Base-by-base conservation (phyloP, 192 early-diverging fungal species). In the Cladochytrium replicatum region DNA sequence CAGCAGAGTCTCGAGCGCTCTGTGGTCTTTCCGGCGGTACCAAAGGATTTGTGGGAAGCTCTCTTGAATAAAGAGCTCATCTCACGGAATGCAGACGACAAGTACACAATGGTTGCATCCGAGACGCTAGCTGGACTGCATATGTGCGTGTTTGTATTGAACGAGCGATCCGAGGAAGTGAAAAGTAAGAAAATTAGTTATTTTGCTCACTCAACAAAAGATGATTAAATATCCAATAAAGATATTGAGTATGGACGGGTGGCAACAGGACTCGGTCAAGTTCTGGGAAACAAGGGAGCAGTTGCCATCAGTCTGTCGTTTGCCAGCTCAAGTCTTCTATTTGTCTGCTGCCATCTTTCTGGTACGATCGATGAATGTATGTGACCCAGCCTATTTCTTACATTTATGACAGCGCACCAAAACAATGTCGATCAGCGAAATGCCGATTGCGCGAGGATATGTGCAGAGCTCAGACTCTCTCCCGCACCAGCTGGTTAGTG, bases 201-300 rank as follows among this genome's bases (percentile, higher is more conserved):
- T 41, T 17, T 50, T 26, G 34, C 5, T 6, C 34, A n/a, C 23
- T 17, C 32, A 7, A 4, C 17, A 34, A 45, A 2, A 24, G n/a
- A n/a, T 41, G 24, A 7, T 3, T 9, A 40, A 27, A 4, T 9
- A 39, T 41, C 15, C 6, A 13, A 38, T 5, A 17, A 24, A 49
- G 61, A 29, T n/a, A 27, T 60, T 4, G 9, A 52, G 4, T 5
- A 27, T 1, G 9, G 11, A 2, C 34, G 38, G n/a, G 39, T 55
- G 4, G 4, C 50, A 2, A 63, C 60, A 23, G 60, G 60, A 3
- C 50, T 63, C 4, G 54, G 60, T 23, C 41, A 58, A 17, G 50
- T 63, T 6, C 13, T 60, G 7, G 58, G 58, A 19, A 63, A 63
- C 29, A 63, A 63, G 25, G 60, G 60, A 6, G 56, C 38, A 4